Evolutionary conservation across 2,329 filamentous ascomycete genomes (phyloP), one percentile per base, ranked within the genome.

Genomic region (Ophiocordyceps camponoti-rufipedis): DNA sequence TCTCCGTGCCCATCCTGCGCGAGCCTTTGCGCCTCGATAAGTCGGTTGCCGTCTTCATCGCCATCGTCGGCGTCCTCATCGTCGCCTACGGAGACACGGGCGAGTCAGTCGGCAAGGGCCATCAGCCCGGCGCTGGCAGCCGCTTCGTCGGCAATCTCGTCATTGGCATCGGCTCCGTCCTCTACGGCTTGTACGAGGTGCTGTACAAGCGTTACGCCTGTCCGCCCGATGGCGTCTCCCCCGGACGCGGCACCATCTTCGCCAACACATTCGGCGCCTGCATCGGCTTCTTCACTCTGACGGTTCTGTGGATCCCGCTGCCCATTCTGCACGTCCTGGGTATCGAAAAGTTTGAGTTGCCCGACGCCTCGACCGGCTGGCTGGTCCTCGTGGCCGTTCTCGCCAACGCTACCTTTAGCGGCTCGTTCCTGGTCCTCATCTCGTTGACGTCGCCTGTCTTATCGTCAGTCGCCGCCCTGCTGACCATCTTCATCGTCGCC

Each of bases 151-250:
- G 91, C 7, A 98, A 98, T 58, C 65, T 96, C 38, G 75, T 98
- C 54, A 98, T 98, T 54, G 89, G 89, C 33, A 64, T 85, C 23
- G 91, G 91, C 10, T 91, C 83, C 52, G 80, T 98, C 7, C 72
- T 98, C 16, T 98, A 98, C 61, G 91, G 91, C 1, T 79, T 98
- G 43, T 98, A 98, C 63, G 91, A 98, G 62, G 91, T 98, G 6
- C 63, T 98, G 38, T 98, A 98, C 68, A 98, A 98, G 70, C 80
- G 81, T 48, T 79, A 80, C 48, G 89, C 89, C 13, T 98, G 91
- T 58, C 91, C 91, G 11, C 91, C 91, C 0, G 88, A 95, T 52
- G 88, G 87, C 44, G 84, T 80, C 45, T 81, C 76, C 41, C 77
- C 91, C 0, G 78, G 75, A n/a, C 78, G 88, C n/a, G 88, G 87